phyloP scores from a whole-genome alignment of 495 filamentous ascomycete genomes.

The Chlorociboria aeruginascens region DNA sequence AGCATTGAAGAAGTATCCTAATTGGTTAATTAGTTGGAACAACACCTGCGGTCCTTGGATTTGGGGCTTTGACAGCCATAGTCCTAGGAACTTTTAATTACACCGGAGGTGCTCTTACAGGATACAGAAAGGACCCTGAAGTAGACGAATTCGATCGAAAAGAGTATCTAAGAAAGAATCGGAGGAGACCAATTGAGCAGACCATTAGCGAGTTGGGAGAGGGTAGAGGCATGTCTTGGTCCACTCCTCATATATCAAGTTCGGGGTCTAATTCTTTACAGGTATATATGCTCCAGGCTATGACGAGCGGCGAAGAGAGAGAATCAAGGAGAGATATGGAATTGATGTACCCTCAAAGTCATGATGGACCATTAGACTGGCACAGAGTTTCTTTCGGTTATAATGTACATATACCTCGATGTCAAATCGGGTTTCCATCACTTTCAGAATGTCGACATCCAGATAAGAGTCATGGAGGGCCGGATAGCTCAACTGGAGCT shows the following conservation, averaged over 20 bases:
- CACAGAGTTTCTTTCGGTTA: neutral
- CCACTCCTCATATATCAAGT: slow-evolving; percentile 2
- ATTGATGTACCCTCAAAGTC: slow-evolving; percentile 49
- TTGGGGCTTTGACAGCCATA: slow-evolving; percentile 53
- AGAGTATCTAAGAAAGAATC: slow-evolving; percentile 59
- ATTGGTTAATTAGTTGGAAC: slow-evolving; percentile 45
- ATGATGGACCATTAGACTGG: slow-evolving; percentile 2
- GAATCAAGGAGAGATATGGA: slow-evolving; percentile 84
- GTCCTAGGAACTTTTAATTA: slow-evolving; percentile 61
- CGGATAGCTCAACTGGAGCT: too few species aligned
- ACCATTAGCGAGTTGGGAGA: slow-evolving; percentile 78
- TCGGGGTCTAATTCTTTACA: slow-evolving; percentile 28
- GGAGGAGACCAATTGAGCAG: slow-evolving; percentile 67
- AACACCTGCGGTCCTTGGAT: slow-evolving; percentile 69
- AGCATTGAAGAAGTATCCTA: neutral
- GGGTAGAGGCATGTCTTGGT: slow-evolving; percentile 58
- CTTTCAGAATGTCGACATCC: too few species aligned
- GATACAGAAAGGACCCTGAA: slow-evolving; percentile 40
- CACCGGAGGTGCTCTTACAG: slow-evolving; percentile 56
- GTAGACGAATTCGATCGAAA: slow-evolving; percentile 76
- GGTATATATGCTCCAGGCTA: slow-evolving; percentile 79
- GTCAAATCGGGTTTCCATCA: too few species aligned
- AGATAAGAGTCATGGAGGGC: too few species aligned
- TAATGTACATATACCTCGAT: slow-evolving; percentile 5
- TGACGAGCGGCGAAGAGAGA: slow-evolving; percentile 68